Percentiles rank a stretch among this genome's conserved stretches.
Evolutionary conservation across 495 filamentous ascomycete species (phyloP).

Genomic region (Lepidopterella palustris): DNA sequence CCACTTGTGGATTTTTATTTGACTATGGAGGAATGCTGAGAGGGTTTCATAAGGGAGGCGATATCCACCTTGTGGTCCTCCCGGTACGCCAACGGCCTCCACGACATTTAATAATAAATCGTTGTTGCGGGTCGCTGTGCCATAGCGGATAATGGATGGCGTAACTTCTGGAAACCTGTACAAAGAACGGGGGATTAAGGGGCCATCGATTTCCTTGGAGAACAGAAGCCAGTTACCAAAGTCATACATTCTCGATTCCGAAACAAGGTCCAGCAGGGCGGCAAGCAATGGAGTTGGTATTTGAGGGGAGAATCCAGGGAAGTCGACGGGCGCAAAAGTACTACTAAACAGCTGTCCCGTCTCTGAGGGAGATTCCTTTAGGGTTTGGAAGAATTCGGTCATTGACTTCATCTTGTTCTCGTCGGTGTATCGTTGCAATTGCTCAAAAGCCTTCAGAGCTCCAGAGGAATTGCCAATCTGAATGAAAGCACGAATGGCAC

Average conservation of each 20-base stretch:
- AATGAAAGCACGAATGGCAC: constrained; percentile 27
- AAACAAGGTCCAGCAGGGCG: constrained; percentile 49
- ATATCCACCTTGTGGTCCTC: neutral
- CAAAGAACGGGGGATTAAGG: constrained; percentile 41
- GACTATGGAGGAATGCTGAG: constrained; percentile 46
- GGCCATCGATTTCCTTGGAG: constrained; percentile 51
- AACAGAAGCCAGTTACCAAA: constrained; percentile 53
- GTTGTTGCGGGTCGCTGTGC: constrained; percentile 45
- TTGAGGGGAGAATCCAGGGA: constrained; percentile 37
- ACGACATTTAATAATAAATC: constrained; percentile 44
- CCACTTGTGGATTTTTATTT: constrained; percentile 46
- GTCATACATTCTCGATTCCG: constrained; percentile 40
- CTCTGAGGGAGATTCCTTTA: constrained; percentile 4
- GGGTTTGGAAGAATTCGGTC: constrained; percentile 25
- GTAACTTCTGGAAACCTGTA: constrained; percentile 47
- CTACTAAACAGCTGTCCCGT: constrained; percentile 5
- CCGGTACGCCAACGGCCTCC: constrained; percentile 8
- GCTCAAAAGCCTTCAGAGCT: constrained; percentile 26
- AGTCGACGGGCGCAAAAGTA: constrained; percentile 17
- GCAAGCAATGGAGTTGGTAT: constrained; percentile 46
- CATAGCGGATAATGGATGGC: constrained; percentile 54
- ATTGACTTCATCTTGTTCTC: constrained; percentile 32
- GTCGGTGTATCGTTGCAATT: constrained; percentile 33
- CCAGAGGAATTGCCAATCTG: constrained; percentile 25
- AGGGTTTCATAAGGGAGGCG: constrained; percentile 37